Conservation (phyloP, 495 filamentous ascomycete species). For the Neurospora terricola region DNA sequence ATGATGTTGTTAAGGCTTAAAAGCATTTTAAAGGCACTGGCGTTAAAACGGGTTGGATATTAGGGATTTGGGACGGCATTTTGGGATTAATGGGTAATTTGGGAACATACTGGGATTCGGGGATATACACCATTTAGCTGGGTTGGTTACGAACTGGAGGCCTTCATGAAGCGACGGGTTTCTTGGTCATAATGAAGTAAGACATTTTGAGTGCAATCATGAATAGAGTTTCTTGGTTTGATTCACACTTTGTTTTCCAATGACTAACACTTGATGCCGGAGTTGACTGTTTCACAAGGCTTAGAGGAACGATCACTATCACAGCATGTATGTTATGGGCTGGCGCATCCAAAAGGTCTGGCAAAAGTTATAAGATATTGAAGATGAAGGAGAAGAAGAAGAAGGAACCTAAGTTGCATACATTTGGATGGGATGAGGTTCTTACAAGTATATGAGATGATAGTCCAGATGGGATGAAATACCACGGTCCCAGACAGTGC, state of each 20-base stretch:
- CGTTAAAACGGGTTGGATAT: neutral
- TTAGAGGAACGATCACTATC: neutral
- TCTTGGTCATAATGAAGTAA: neutral
- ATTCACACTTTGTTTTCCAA: neutral
- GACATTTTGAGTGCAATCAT: neutral
- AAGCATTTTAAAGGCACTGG: neutral
- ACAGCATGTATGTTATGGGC: no score
- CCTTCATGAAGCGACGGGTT: neutral
- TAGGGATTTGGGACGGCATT: neutral
- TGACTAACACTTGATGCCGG: neutral
- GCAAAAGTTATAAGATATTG: no score
- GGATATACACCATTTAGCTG: neutral
- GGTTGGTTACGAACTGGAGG: neutral
- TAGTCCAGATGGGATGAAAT: no score
- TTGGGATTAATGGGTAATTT: neutral
- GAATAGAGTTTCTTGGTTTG: neutral
- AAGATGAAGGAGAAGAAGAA: no score
- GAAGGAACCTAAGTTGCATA: no score
- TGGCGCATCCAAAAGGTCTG: no score
- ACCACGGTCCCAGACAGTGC: no score
- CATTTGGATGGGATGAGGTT: no score
- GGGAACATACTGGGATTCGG: neutral
- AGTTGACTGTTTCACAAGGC: neutral
- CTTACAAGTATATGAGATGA: no score
- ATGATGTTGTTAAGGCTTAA: slow-evolving; percentile 1